Conservation (phyloP, 169 alveolate genomes). For the Plasmodium inui region DNA sequence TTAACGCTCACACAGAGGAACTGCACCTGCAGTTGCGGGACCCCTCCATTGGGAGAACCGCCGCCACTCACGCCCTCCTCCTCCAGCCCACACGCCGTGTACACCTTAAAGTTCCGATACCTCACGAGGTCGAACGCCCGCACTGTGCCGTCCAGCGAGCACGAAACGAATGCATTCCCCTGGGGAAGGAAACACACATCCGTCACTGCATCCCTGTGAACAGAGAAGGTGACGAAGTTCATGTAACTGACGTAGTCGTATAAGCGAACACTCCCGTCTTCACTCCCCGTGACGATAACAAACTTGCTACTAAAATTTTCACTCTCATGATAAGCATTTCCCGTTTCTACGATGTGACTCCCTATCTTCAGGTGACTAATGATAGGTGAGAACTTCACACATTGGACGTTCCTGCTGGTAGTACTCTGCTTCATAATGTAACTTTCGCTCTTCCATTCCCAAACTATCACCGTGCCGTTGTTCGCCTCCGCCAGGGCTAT, state of each 20-base stretch:
- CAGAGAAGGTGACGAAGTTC: constrained; percentile 96
- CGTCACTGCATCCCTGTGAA: constrained; percentile 94
- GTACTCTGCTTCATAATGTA: constrained; percentile 97
- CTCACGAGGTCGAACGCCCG: constrained; percentile 97
- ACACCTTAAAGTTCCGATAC: constrained; percentile 91
- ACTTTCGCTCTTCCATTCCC: constrained; percentile 99
- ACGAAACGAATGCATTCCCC: constrained; percentile 94
- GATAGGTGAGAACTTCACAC: constrained; percentile 81
- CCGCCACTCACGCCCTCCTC: neutral
- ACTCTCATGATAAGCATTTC: constrained; percentile 61
- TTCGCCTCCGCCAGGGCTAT: constrained; percentile 90
- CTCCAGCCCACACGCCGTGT: constrained; percentile 79
- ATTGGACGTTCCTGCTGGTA: constrained; percentile 84
- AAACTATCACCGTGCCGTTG: constrained; percentile 91
- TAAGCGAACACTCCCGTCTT: constrained; percentile 96
- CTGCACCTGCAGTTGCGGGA: constrained; percentile 83
- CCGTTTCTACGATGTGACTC: constrained; percentile 40
- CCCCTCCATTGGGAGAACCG: too few relatives aligned
- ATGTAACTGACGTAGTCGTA: constrained; percentile 96
- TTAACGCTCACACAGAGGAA: constrained; percentile 95
- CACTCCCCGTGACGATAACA: constrained; percentile 97
- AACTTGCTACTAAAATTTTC: constrained; percentile 73
- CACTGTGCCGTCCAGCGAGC: constrained; percentile 98
- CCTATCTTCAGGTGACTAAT: constrained; percentile 63
- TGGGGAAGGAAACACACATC: constrained; percentile 94